Evolutionary conservation across 345 rosid genomes (phyloP).

Genomic region (Moricandia moricandioides): DNA sequence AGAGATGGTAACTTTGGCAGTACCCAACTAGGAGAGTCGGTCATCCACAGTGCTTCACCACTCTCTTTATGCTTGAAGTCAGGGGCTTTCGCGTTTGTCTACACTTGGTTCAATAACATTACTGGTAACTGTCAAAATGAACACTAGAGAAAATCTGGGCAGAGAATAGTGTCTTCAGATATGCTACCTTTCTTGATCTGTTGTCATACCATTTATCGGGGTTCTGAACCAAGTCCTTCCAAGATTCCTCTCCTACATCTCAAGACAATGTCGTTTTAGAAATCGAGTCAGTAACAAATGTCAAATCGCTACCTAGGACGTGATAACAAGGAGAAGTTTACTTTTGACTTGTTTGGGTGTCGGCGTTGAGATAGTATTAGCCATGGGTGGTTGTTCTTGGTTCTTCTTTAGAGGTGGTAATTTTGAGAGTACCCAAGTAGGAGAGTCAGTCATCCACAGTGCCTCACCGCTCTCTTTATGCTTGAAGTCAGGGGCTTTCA

Average conservation of each 20-base stretch:
- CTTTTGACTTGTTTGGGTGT: neutral
- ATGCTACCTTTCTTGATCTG: conserved; percentile 56
- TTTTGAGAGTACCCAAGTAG: conserved; percentile 57
- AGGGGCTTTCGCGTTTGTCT: conserved; percentile 48
- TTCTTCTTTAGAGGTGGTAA: conserved; percentile 51
- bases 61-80: conserved; percentile 77
- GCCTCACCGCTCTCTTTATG: conserved; percentile 60
- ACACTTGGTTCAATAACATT: neutral
- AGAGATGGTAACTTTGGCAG: conserved; percentile 50
- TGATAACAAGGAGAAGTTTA: neutral
- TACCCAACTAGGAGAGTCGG: conserved; percentile 56
- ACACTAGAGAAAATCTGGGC: neutral
- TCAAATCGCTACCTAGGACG: neutral
- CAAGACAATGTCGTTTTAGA: conserved; percentile 1
- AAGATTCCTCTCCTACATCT: conserved; percentile 54
- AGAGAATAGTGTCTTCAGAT: conserved; percentile 9
- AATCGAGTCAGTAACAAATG: neutral
- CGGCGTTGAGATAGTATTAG: conserved; percentile 6
- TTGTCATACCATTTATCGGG: conserved; percentile 81
- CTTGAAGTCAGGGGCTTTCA: conserved; percentile 63
- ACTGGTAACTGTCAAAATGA: conserved; percentile 22
- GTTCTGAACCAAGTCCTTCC: conserved; percentile 72
- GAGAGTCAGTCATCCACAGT: conserved; percentile 55
- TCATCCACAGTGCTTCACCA: conserved; percentile 59
- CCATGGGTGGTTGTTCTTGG: conserved; percentile 14